Evolutionary conservation across 148 eudicot species (phyloP).

Genomic region (Pouteria glomerata): DNA sequence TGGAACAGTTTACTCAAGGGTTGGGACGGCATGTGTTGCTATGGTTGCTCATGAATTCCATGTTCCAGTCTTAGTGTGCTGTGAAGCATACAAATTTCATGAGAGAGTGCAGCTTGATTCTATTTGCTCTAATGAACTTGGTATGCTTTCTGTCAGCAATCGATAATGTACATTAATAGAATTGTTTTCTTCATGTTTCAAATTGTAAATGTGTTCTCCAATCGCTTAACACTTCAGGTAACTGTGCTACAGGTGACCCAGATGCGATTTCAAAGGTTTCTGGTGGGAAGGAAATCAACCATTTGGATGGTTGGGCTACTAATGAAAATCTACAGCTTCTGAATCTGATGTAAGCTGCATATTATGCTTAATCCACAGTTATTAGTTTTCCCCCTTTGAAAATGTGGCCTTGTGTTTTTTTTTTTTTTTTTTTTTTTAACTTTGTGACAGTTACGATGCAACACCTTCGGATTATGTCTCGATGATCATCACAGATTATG

Average conservation of each 20-base stretch:
- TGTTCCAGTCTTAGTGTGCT: constrained; percentile 90
- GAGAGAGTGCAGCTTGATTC: constrained; percentile 99
- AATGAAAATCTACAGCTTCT: constrained; percentile 76
- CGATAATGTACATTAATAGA: background rate
- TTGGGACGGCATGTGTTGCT: constrained; percentile 94
- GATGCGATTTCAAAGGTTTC: constrained; percentile 70
- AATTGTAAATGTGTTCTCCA: background rate
- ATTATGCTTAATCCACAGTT: background rate
- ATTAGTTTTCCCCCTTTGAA: background rate
- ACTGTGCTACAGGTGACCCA: constrained; percentile 58
- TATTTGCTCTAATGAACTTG: constrained; percentile 96
- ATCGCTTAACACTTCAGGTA: background rate
- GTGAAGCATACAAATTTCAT: constrained; percentile 98
- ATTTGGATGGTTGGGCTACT: constrained; percentile 60
- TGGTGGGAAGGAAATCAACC: constrained; percentile 66
- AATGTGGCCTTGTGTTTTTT: constrained; percentile 2
- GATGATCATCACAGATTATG: constrained; percentile 92
- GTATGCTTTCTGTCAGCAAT: constrained; percentile 35
- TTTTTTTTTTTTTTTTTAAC: no score
- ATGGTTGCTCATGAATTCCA: constrained; percentile 97
- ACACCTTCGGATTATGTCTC: constrained; percentile 96
- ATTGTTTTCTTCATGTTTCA: background rate
- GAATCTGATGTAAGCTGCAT: constrained; percentile 66
- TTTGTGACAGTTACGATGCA: constrained; percentile 65
- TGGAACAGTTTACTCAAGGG: constrained; percentile 97